Conservation (phyloP, 2,329 filamentous ascomycete genomes). For the Cordyceps militaris region DNA sequence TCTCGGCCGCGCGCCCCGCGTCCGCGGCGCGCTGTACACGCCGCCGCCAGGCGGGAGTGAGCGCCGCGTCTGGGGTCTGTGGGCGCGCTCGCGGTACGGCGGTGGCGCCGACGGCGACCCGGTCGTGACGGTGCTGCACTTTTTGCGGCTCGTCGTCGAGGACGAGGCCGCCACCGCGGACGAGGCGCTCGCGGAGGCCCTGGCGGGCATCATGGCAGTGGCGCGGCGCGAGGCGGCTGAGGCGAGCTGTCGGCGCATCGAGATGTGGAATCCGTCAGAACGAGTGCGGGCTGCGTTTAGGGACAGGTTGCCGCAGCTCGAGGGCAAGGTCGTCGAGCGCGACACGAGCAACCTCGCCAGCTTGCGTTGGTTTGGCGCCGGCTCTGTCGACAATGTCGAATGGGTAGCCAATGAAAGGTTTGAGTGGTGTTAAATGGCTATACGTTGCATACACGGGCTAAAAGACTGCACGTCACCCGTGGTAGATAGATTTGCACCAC, state of each 20-base stretch:
- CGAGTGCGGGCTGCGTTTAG: slow-evolving; percentile 41
- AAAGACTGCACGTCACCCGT: neutral
- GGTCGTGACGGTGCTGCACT: slow-evolving; percentile 61
- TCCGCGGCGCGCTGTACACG: slow-evolving; percentile 65
- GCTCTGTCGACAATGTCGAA: slow-evolving; percentile 46
- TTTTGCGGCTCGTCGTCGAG: slow-evolving; percentile 63
- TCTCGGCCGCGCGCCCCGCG: slow-evolving; percentile 45
- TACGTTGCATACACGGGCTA: too few relatives aligned
- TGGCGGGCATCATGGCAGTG: slow-evolving; percentile 57
- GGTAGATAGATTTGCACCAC: neutral
- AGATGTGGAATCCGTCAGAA: slow-evolving; percentile 76
- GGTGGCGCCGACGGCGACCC: slow-evolving; percentile 37
- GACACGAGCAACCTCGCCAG: slow-evolving; percentile 63
- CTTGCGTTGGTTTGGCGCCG: slow-evolving; percentile 62
- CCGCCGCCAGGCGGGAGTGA: slow-evolving; percentile 33
- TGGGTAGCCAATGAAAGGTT: slow-evolving; percentile 76
- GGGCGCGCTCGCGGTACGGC: slow-evolving; percentile 60
- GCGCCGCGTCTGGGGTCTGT: slow-evolving; percentile 65
- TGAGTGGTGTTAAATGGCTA: slow-evolving; percentile 57
- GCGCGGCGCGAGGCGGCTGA: slow-evolving; percentile 64
- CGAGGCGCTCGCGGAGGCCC: slow-evolving; percentile 40
- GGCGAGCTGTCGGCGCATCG: slow-evolving; percentile 64
- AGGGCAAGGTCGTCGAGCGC: slow-evolving; percentile 45
- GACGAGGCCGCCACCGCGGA: slow-evolving; percentile 34
- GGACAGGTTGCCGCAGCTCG: slow-evolving; percentile 34